These are phyloP conservation scores for Cercospora citrullina DNA, from an alignment of 2,329 filamentous ascomycete genomes.

Conservation along the genomic window DNA sequence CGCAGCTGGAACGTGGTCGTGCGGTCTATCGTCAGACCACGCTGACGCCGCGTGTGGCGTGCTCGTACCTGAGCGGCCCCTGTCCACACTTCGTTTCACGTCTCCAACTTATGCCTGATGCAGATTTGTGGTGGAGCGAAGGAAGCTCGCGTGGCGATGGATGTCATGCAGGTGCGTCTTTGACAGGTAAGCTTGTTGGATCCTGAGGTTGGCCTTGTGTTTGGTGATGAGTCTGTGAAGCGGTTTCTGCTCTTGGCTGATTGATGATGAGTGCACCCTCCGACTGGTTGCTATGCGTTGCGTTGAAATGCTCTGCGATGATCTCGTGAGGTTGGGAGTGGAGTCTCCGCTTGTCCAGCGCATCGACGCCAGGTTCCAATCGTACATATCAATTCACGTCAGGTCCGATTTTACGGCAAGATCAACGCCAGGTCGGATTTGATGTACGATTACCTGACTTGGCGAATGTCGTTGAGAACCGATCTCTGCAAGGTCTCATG, in stretches of 20 bases:
- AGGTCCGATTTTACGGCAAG: not conserved
- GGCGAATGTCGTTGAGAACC: not conserved
- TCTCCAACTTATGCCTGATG: not conserved
- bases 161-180: not conserved
- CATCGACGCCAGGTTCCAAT: conserved; percentile 9
- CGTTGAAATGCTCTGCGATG: not conserved
- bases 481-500: not conserved
- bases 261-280: not conserved
- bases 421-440: not conserved
- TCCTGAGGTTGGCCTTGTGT: not conserved
- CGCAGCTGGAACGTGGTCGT: not conserved
- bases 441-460: not conserved
- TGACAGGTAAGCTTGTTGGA: not conserved
- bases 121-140: not conserved
- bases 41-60: not conserved
- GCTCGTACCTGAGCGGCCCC: not conserved
- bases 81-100: not conserved
- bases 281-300: not conserved
- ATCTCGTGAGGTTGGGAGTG: not conserved
- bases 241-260: not conserved
- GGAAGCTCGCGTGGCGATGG: not conserved
- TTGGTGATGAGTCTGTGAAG: not conserved
- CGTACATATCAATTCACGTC: not conserved
- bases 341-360: not conserved
- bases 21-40: not conserved